Base-by-base conservation (phyloP, 2,329 filamentous ascomycete genomes). In the Claviceps capensis region DNA sequence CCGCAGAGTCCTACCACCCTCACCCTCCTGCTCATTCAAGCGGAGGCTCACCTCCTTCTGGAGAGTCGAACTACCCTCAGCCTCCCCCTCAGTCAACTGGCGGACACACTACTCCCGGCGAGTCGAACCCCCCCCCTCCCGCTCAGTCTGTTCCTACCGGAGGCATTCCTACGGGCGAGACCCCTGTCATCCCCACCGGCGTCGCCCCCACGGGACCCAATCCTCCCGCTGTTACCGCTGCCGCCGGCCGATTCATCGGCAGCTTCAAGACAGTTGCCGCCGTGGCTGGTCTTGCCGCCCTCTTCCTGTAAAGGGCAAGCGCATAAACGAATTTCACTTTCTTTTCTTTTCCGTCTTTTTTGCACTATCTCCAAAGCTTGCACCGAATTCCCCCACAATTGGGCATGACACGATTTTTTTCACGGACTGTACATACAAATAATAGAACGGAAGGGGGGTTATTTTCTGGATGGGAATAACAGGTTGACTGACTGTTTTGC, bases 201-300 rank as follows among this genome's bases (percentile, higher is more conserved):
- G 4, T 6, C 23, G 44, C 8, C 16, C 11, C 51, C 5, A 47
- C 52, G 8, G 36, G 37, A 38, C 8, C 30, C 5, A 22, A 49
- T 54, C 44, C 59, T 46, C 57, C 59, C 44, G 53, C 58, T 23
- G 58, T 63, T 47, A 65, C 61, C 47, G 61, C 60, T 47, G 66
- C 61, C 50, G 66, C 65, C 49, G 63, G 59, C 52, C 66, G 63
- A 53, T 54, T 67, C 42, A 54, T 51, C 40, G 59, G 61, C 51
- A 60, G 61, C 55, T 52, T 64, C 46, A 59, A 61, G 55, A 53
- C 62, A 49, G 59, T 60, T 47, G 63, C 61, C 48, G 63, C 59
- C 45, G 63, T 63, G 19, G 64, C 59, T 36, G 66, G 62, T 60
- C 53, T 67, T 47, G 61, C 61, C 47, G 65, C 60, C 40, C 50